Base-by-base conservation (phyloP, 805 yeast genomes). In the Candida vartiovaarae region DNA sequence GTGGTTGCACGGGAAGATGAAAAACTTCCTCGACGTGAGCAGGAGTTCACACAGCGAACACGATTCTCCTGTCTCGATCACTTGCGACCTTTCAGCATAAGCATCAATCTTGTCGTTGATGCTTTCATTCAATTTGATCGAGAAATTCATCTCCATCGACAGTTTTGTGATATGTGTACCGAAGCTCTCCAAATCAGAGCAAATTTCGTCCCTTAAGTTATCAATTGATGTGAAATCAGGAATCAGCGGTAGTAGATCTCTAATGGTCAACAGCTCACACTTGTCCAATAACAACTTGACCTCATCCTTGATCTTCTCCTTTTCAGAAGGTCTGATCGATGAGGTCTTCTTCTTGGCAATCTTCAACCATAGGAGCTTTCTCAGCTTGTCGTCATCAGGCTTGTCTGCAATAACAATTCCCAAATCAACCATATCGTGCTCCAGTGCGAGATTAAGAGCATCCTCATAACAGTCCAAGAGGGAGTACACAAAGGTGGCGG, bases 1-100 rank as follows among this genome's bases (percentile, higher is more conserved):
- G 60, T 93, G 99, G 44, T 76, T 83, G 59, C 99, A 93, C 0
- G 96, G 96, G 57, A 87, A 93, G 5, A 81, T 78, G 42, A 82
- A 73, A 53, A 89, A 89, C 57, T 79, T 84, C 45, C 88, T 75
- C 4, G 81, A 75, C 3, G 87, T 73, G 37, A 91, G 66, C 7
- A 93, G 73, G 51, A 74, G 74, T n/a, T 69, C 65, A 62, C 98
- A 91, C 4, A 78, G 51, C 36, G 74, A 66, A 65, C 99, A 93
- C 1, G 91, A 75, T 49, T 82, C 93, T 2, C 93, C 95, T 0
- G 96, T 89, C 54, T 84, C 84, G 20, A 91, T 73, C 0, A 82
- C 70, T 33, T 80, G 80, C 50, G 78, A 81, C 5, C 81, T 71
- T 36, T 76, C 70, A 33, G 72, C 69, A 39, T 75, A 70, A 5